Base-by-base conservation (phyloP, 352 stramenopile genomes). In the Phytophthora aleatoria region DNA sequence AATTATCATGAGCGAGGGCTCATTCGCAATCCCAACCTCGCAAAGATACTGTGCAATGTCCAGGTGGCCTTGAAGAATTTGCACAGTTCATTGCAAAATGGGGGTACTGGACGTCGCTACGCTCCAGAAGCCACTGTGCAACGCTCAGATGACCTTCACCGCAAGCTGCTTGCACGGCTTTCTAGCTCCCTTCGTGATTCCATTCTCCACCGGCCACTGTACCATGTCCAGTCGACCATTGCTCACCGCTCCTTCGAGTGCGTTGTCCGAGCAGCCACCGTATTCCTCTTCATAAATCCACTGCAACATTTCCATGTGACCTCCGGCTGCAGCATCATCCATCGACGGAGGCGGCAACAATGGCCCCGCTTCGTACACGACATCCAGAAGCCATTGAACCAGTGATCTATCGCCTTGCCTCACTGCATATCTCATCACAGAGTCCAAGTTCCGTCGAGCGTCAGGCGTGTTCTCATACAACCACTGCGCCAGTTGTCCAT, bases 11-110 rank as follows among this genome's bases (percentile, higher is more conserved):
- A 39, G 27, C 5, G 27, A 53, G 20, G 45, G 45, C 1, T 26
- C 27, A 33, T 27, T 47, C 10, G n/a, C 5, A 35, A 67, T 56
- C 1, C 44, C 55, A 26, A 13, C 26, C 12, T 47, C 20, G 12
- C 20, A 33, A n/a, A 64, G 47, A 47, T 64, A 64, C 31, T 52
- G 31, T 11, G 58, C 39, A 47, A 64, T 58, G 31, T 64, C 36
- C 10, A 64, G 36, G 33, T 58, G 57, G 8, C 57, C 57, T 8
- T 28, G 4, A 11, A 16, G 28, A 56, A 51, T 45, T 20, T 26
- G 57, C 48, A 1, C n/a, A 52, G 13, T 47, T 30, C 48, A 58
- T 51, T 10, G 57, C 57, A 36, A 50, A 64, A 49, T 45, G 48
- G 15, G 48, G 47, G 20, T 58, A 52, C 27, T 16, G n/a, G 12